A percentile compares a stretch with the other conserved stretches of the same genome.
Conservation (phyloP, 177 flowering plant genomes). For the Vitis hybrid region DNA sequence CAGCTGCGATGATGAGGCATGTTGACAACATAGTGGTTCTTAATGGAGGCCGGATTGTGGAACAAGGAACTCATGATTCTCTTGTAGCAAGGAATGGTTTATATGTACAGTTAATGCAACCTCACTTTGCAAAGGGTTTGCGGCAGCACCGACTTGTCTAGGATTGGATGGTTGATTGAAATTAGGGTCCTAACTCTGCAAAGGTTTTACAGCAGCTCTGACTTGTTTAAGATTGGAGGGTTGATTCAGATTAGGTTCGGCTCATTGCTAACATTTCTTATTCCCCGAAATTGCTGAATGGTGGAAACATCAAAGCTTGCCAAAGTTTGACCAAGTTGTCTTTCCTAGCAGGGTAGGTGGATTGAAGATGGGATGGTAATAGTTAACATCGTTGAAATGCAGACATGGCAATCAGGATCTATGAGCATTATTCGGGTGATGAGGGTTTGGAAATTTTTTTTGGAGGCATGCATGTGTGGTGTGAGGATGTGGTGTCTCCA, state of each 20-base stretch:
- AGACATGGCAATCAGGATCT: slow-evolving; percentile 23
- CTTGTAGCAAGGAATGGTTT: slow-evolving; percentile 72
- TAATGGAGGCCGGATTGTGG: slow-evolving; percentile 92
- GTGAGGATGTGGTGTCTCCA: slow-evolving; percentile 24
- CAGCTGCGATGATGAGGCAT: slow-evolving; percentile 97
- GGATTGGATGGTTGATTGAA: not conserved
- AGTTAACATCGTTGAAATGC: slow-evolving; percentile 24
- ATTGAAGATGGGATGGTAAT: slow-evolving; percentile 6
- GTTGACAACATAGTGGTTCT: slow-evolving; percentile 97
- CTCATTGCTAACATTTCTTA: not conserved
- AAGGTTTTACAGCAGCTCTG: slow-evolving; percentile 21
- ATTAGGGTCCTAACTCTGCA: not conserved
- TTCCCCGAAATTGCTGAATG: not conserved
- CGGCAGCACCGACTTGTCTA: slow-evolving; percentile 65
- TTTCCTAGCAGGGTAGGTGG: not conserved
- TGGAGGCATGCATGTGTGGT: slow-evolving; percentile 34
- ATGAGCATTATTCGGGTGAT: slow-evolving; percentile 18
- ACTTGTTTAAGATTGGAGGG: not conserved
- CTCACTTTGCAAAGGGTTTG: slow-evolving; percentile 87
- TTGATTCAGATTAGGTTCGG: not conserved
- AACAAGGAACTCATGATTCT: slow-evolving; percentile 90
- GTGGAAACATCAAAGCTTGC: not conserved
- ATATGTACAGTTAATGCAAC: slow-evolving; percentile 91
- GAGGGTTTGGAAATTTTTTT: slow-evolving; percentile 43
- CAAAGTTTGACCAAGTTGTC: not conserved